Evolutionary conservation across 352 stramenopile genomes (phyloP).

Genomic region (Globisporangium polare): DNA sequence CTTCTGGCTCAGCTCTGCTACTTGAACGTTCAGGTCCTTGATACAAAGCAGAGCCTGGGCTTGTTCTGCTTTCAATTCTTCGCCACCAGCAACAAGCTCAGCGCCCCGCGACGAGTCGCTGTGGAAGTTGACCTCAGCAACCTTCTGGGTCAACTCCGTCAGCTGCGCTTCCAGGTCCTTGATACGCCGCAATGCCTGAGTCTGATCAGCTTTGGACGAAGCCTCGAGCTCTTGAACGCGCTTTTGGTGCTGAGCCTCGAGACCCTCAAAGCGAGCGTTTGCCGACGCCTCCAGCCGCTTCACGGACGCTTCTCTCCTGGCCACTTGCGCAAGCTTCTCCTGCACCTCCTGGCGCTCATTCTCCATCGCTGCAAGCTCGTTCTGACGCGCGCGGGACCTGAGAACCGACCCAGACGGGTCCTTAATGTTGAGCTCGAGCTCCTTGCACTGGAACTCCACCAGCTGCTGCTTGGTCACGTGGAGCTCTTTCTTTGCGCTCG

Average conservation of each 20-base stretch:
- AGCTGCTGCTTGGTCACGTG: slow-evolving; percentile 9
- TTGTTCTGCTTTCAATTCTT: not conserved
- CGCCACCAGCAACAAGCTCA: not conserved
- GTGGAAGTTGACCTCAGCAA: not conserved
- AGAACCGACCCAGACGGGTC: not conserved
- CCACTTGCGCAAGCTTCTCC: not conserved
- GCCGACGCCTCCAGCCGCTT: slow-evolving; percentile 7
- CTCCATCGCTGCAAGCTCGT: not conserved
- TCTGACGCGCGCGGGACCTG: not conserved
- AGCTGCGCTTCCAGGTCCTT: not conserved
- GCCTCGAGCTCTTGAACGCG: not conserved
- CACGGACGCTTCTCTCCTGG: slow-evolving; percentile 6
- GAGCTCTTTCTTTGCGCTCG: slow-evolving; percentile 14
- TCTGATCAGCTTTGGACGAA: not conserved
- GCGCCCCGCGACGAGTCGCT: slow-evolving; percentile 9
- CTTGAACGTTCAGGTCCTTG: not conserved
- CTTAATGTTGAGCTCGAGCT: not conserved
- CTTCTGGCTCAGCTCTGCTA: not conserved
- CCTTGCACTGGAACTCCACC: slow-evolving; percentile 1
- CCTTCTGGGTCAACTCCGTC: not conserved
- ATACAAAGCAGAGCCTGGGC: not conserved
- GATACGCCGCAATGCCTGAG: not conserved
- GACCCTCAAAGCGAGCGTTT: not conserved
- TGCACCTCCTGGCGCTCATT: not conserved
- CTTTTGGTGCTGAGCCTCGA: not conserved